A percentile compares a stretch with the other conserved stretches of the same genome.
These are phyloP conservation scores for Ustulina deusta DNA, from an alignment of 2,329 filamentous ascomycete genomes.

Conservation along the genomic window DNA sequence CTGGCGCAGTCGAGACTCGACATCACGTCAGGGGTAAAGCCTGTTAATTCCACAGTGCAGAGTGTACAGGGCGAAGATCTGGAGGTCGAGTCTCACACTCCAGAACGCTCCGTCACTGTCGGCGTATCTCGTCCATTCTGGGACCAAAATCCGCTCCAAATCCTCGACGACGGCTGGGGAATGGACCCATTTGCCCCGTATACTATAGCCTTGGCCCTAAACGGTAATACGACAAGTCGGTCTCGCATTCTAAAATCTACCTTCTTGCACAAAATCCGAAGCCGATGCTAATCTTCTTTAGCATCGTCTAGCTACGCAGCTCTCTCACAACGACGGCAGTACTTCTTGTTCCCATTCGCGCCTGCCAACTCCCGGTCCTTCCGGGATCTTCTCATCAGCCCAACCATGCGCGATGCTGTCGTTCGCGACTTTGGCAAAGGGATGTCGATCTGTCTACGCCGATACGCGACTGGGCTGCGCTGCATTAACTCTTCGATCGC, in stretches of 20 bases:
- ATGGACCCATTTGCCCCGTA: conserved; percentile 38
- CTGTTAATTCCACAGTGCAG: conserved; percentile 16
- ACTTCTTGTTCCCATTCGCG: conserved; percentile 37
- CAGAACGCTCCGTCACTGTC: conserved; percentile 22
- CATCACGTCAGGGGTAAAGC: conserved; percentile 21
- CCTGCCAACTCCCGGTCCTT: conserved; percentile 33
- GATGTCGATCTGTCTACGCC: conserved; percentile 35
- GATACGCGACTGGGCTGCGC: conserved; percentile 32
- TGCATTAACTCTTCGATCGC: conserved; percentile 35
- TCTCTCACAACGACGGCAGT: conserved; percentile 30
- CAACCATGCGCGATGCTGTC: conserved; percentile 30
- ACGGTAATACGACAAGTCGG: conserved; percentile 29
- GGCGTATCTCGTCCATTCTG: conserved; percentile 38
- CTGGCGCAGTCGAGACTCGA: conserved; percentile 28
- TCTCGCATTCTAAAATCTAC: conserved; percentile 23
- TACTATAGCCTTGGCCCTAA: conserved; percentile 35
- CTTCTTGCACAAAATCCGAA: conserved; percentile 25
- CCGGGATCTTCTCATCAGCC: conserved; percentile 33
- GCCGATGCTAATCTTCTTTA: conserved; percentile 32
- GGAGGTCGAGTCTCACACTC: conserved; percentile 28
- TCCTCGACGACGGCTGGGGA: conserved; percentile 37
- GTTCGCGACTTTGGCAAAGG: conserved; percentile 29
- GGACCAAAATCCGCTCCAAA: conserved; percentile 35
- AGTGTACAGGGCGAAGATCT: conserved; percentile 22
- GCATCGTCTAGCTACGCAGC: conserved; percentile 33